These are phyloP conservation scores for Penicillium vulpinum DNA, from an alignment of 2,329 filamentous ascomycete species.

Conservation along the genomic window DNA sequence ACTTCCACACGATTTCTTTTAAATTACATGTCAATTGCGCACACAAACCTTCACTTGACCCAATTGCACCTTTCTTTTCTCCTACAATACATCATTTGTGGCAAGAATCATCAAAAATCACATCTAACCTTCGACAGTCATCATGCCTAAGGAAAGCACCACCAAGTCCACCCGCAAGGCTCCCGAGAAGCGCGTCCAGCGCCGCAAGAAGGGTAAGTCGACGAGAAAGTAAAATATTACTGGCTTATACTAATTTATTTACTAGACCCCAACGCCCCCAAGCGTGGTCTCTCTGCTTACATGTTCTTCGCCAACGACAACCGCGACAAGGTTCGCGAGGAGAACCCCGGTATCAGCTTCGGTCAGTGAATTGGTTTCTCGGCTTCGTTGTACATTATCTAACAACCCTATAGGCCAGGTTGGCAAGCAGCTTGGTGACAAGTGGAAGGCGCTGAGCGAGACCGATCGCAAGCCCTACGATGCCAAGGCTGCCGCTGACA, in stretches of 20 bases:
- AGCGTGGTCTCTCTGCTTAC: constrained; percentile 98
- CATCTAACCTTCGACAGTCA: constrained; percentile 30
- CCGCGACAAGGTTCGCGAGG: constrained; percentile 95
- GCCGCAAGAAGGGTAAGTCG: constrained; percentile 70
- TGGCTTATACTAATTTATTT: constrained; percentile 17
- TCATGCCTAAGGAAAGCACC: constrained; percentile 68
- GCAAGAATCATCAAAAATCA: background rate
- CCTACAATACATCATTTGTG: background rate
- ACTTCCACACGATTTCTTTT: background rate
- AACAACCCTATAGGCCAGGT: constrained; percentile 68
- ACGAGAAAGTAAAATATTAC: background rate
- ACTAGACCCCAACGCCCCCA: constrained; percentile 92
- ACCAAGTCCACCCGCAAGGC: constrained; percentile 63
- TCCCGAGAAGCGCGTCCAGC: constrained; percentile 58
- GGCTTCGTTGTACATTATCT: background rate
- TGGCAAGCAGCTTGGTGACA: constrained; percentile 95
- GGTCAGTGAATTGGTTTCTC: constrained; percentile 53
- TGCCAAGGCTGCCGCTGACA: constrained; percentile 93
- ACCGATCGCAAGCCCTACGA: constrained; percentile 94
- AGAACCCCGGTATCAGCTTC: constrained; percentile 97
- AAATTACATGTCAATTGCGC: background rate
- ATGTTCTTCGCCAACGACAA: constrained; percentile 99
- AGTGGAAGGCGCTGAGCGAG: constrained; percentile 95
- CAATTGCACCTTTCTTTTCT: background rate
- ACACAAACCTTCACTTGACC: background rate